phyloP scores from a whole-genome alignment of 2,329 filamentous ascomycete genomes.

The Leptoxyphium fumago region DNA sequence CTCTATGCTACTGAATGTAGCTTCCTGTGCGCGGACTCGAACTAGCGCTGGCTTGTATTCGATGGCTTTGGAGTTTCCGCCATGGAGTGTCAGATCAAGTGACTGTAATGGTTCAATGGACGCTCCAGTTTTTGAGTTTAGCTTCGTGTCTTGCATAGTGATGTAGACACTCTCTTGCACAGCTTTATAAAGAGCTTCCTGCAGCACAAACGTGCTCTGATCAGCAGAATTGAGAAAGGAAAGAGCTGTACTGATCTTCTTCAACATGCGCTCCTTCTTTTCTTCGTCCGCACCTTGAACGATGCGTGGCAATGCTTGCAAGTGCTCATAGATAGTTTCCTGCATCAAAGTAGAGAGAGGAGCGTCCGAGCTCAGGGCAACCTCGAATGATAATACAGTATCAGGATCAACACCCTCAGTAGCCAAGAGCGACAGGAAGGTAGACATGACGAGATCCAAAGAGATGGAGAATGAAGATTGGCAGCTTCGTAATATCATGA shows the following conservation, averaged over 20 bases:
- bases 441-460: conserved; percentile 61
- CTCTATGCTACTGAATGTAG: conserved; percentile 11
- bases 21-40: conserved; percentile 13
- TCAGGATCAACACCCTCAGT: conserved; percentile 31
- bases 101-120: conserved; percentile 10
- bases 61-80: conserved; percentile 1
- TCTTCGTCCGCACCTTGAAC: conserved; percentile 76
- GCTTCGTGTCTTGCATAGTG: conserved; percentile 23
- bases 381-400: conserved; percentile 32
- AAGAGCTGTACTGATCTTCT: conserved; percentile 62
- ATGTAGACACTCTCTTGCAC: conserved; percentile 58
- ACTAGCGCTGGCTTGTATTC: conserved; percentile 14
- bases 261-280: conserved; percentile 56
- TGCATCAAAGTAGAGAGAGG: conserved; percentile 51
- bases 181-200: conserved; percentile 50
- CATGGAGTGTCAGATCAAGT: conserved; percentile 5
- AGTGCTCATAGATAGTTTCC: conserved; percentile 63
- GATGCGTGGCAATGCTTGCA: conserved; percentile 60
- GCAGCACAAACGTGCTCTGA: conserved; percentile 50
- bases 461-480: conserved; percentile 56
- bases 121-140: conserved; percentile 9
- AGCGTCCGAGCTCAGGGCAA: conserved; percentile 48
- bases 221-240: conserved; percentile 48
- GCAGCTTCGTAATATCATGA: conserved; percentile 65
- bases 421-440: conserved; percentile 51